These are phyloP conservation scores for Syncephalastrum contaminatum DNA, from an alignment of 371 early-diverging fungal genomes.

Conservation along the genomic window DNA sequence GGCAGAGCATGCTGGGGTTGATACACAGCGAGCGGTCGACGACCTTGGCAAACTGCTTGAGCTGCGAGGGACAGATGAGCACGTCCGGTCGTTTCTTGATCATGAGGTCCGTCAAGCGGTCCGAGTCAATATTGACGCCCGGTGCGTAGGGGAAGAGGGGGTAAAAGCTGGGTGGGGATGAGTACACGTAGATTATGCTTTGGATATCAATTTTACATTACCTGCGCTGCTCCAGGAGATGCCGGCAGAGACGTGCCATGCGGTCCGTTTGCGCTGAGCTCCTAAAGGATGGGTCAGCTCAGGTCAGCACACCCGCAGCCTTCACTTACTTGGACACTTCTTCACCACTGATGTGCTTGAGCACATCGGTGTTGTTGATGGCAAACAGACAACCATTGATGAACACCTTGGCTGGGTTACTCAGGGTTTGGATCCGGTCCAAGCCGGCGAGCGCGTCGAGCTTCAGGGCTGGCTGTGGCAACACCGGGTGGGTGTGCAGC, in stretches of 20 bases:
- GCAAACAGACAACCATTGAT: slow-evolving; percentile 81
- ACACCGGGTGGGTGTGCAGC: slow-evolving; percentile 64
- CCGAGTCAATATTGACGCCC: slow-evolving; percentile 59
- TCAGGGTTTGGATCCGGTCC: slow-evolving; percentile 53
- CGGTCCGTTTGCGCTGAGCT: slow-evolving; percentile 48
- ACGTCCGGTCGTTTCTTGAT: slow-evolving; percentile 73
- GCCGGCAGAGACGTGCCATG: slow-evolving; percentile 61
- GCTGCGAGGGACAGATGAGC: slow-evolving; percentile 70
- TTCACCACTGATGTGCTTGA: slow-evolving; percentile 64
- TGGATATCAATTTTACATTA: slow-evolving; percentile 17
- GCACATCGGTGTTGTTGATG: slow-evolving; percentile 68
- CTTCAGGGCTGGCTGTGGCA: slow-evolving; percentile 83
- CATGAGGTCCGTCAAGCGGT: slow-evolving; percentile 44
- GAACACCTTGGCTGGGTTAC: slow-evolving; percentile 81
- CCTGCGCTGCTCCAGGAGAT: slow-evolving; percentile 78
- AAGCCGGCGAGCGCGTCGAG: slow-evolving; percentile 15
- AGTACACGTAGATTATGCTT: background rate
- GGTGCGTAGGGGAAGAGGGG: slow-evolving; percentile 75
- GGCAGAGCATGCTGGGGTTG: slow-evolving; percentile 78
- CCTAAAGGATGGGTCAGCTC: slow-evolving; percentile 6
- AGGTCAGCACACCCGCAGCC: too few species aligned
- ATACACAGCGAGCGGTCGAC: slow-evolving; percentile 72
- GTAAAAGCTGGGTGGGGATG: slow-evolving; percentile 56
- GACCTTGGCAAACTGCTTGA: slow-evolving; percentile 64
- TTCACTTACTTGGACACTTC: slow-evolving; percentile 61